Base-by-base conservation (phyloP, 306 rosid genomes). In the Cercis canadensis region DNA sequence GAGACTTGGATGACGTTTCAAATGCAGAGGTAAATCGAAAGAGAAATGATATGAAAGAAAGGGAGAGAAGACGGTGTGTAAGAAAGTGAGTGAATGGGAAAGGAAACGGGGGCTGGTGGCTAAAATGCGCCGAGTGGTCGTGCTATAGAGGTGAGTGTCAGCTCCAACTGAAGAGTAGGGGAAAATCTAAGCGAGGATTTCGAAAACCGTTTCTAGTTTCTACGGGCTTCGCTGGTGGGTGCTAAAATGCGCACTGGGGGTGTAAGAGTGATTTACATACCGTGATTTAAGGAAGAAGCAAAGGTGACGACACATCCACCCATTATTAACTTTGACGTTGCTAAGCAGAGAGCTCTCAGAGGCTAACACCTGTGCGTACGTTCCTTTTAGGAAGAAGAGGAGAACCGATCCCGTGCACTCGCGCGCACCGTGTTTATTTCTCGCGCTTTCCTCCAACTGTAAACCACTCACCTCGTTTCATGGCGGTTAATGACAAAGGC, bases 21-120 rank as follows among this genome's bases (percentile, higher is more conserved):
- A 67, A 82, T 78, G 84, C 72, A 69, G 82, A 54, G 70, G 7
- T 5, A 44, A 10, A 24, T 14, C 44, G 77, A 82, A 70, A 77
- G 40, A 55, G 74, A 69, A 63, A 79, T 40, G 73, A 73, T 5
- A 11, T 16, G 53, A 66, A 18, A 8, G 49, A 6, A 31, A 37
- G 80, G 8, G 6, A 61, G 33, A 41, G 45, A 49, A 53, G 19
- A 36, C 14, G 67, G 59, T 7, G 70, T 24, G 6, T 72, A 63
- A 0, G 76, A 31, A 18, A 12, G 24, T 41, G 17, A 57, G 71
- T 8, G 67, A 57, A 45, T 2, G 7, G 8, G 52, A 54, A 9
- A 10, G 40, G 9, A 9, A 7, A 7, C 1, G 13, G 43, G 43
- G n/a, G 16, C 36, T 9, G 6, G 13, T 7, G 49, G 58, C 50